Percentiles rank a stretch among this genome's conserved stretches.
These are phyloP conservation scores for Diplocarpon rosae DNA, from an alignment of 2,329 filamentous ascomycete genomes.

Conservation along the genomic window DNA sequence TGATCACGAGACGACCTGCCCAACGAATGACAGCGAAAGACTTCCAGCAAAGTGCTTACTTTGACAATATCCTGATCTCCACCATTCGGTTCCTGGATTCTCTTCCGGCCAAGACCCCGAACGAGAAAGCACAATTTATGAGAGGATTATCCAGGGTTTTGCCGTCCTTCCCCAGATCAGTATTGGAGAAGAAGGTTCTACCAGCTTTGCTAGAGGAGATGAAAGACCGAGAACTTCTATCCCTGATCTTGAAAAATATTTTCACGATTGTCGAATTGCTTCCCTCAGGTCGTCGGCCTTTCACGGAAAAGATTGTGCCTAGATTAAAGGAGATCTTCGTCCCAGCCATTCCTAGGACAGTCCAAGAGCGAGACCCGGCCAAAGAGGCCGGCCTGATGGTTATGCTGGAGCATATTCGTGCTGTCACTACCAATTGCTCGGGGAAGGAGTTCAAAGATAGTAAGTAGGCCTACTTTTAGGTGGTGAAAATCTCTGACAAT, in stretches of 20 bases:
- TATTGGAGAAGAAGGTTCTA: conserved; percentile 89
- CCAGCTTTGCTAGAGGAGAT: conserved; percentile 84
- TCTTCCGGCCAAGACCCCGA: conserved; percentile 81
- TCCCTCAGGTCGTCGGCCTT: conserved; percentile 64
- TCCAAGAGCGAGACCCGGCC: conserved; percentile 65
- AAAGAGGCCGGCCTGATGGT: conserved; percentile 89
- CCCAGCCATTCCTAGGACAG: conserved; percentile 38
- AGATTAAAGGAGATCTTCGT: conserved; percentile 75
- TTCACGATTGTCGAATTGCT: conserved; percentile 80
- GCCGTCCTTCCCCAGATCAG: conserved; percentile 82
- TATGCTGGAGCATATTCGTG: conserved; percentile 69
- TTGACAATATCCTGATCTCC: conserved; percentile 92
- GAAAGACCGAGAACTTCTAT: conserved; percentile 80
- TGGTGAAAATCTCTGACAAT: conserved; percentile 18
- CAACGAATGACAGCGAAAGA: conserved; percentile 80
- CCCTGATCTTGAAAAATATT: conserved; percentile 78
- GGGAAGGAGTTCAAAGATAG: conserved; percentile 93
- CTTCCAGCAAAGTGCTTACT: conserved; percentile 92
- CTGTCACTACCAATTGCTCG: conserved; percentile 69
- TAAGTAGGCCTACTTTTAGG: conserved; percentile 31
- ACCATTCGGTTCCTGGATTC: conserved; percentile 91
- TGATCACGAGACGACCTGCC: conserved; percentile 80
- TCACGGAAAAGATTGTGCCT: conserved; percentile 80
- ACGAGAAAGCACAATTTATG: conserved; percentile 87
- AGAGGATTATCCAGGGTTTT: conserved; percentile 78